These are phyloP conservation scores for Mycena pura DNA, from an alignment of 768 basidiomycete genomes.

Conservation along the genomic window DNA sequence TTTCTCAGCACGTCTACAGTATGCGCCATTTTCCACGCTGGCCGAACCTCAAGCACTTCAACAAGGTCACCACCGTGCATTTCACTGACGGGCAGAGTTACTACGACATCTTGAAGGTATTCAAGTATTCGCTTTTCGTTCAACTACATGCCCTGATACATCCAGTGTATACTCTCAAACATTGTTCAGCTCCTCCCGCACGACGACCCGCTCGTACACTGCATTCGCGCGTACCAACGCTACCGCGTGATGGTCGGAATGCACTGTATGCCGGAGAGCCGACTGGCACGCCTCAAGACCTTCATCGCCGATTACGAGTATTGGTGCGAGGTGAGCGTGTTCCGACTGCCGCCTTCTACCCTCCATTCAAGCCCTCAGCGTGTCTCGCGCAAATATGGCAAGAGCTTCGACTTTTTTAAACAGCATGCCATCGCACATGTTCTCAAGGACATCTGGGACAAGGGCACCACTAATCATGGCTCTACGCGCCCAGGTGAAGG, in stretches of 20 bases:
- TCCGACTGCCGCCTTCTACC: neutral
- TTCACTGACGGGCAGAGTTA: conserved; percentile 38
- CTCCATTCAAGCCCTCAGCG: conserved; percentile 10
- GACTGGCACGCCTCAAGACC: conserved; percentile 19
- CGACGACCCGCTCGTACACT: conserved; percentile 34
- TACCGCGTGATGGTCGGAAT: conserved; percentile 35
- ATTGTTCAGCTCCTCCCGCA: conserved; percentile 36
- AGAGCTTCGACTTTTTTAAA: conserved; percentile 38
- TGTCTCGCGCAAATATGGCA: conserved; percentile 29
- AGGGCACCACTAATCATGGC: conserved; percentile 36
- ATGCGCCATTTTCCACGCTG: conserved; percentile 37
- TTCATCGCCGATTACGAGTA: conserved; percentile 1
- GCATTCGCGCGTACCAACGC: conserved; percentile 30
- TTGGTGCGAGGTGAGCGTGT: neutral
- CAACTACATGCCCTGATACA: neutral
- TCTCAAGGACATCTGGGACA: conserved; percentile 29
- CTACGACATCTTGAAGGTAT: conserved; percentile 36
- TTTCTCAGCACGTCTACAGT: conserved; percentile 20
- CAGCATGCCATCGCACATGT: conserved; percentile 35
- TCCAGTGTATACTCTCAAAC: conserved; percentile 35
- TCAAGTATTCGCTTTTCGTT: neutral
- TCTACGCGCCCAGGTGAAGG: conserved; percentile 39
- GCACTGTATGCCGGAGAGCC: conserved; percentile 32
- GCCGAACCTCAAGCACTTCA: conserved; percentile 37
- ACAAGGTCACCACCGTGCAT: conserved; percentile 32